Evolutionary conservation across 148 eudicot species (phyloP).

Genomic region (Chenopodium album): DNA sequence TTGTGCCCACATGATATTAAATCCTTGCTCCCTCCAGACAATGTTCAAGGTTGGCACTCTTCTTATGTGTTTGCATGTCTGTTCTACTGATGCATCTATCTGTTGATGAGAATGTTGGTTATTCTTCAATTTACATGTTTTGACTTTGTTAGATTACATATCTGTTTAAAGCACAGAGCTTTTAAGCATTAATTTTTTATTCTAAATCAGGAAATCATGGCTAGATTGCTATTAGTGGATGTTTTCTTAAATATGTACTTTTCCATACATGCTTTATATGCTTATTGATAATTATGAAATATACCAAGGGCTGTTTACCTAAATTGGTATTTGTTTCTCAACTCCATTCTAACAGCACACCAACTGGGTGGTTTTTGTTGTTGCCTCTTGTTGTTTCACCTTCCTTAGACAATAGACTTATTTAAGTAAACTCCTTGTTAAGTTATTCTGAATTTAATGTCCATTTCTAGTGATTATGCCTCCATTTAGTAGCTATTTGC

Average conservation of each 20-base stretch:
- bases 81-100: background rate
- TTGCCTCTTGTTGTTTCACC: background rate
- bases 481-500: background rate
- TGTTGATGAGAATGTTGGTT: background rate
- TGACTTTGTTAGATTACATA: background rate
- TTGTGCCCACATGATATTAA: conserved; percentile 78
- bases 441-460: background rate
- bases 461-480: background rate
- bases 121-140: background rate
- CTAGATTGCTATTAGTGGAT: background rate
- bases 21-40: conserved; percentile 56
- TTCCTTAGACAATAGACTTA: background rate
- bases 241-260: background rate
- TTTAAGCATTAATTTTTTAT: too few relatives aligned
- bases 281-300: background rate
- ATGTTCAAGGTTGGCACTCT: conserved; percentile 60
- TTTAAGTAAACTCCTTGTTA: background rate
- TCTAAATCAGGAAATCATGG: background rate
- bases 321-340: background rate
- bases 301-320: background rate
- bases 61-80: background rate
- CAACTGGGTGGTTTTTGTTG: background rate
- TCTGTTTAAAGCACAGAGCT: background rate
- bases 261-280: background rate
- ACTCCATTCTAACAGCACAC: background rate